A percentile compares a stretch with the other conserved stretches of the same genome.
These are phyloP conservation scores for Neonectria ditissima DNA, from an alignment of 2,329 filamentous ascomycete genomes.

Conservation along the genomic window DNA sequence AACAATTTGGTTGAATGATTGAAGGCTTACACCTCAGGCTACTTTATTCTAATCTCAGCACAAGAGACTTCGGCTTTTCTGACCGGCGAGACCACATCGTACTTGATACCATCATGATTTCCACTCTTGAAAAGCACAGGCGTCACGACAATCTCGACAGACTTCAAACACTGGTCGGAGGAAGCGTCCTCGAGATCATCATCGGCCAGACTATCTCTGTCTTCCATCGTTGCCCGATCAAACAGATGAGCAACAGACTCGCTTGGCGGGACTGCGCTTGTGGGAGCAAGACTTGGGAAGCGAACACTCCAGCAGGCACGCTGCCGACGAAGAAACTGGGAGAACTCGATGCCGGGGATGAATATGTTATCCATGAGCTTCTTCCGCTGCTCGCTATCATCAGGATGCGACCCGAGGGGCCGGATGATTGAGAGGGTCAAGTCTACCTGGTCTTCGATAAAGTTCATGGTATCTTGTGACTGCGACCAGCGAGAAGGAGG, in stretches of 20 bases:
- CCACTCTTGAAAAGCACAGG: not conserved
- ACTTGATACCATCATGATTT: not conserved
- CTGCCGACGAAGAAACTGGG: not conserved
- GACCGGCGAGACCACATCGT: not conserved
- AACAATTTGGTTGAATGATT: no score
- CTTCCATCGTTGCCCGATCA: not conserved
- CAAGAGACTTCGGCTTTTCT: not conserved
- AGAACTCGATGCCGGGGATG: not conserved
- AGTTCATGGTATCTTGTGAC: not conserved
- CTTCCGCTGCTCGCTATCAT: not conserved
- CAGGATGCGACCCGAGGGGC: not conserved
- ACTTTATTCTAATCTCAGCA: not conserved
- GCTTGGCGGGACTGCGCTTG: not conserved
- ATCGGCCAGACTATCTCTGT: not conserved
- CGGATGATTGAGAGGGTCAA: not conserved
- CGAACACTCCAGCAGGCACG: not conserved
- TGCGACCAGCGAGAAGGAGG: not conserved
- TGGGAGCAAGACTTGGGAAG: not conserved
- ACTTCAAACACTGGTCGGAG: not conserved
- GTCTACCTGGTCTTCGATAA: not conserved
- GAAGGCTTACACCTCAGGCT: no score
- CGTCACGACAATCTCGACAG: not conserved
- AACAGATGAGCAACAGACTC: not conserved
- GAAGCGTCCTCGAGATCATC: not conserved
- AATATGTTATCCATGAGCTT: not conserved